These are phyloP conservation scores for Chlamydomonas asymmetrica DNA, from an alignment of 139 green algal species.

Conservation along the genomic window DNA sequence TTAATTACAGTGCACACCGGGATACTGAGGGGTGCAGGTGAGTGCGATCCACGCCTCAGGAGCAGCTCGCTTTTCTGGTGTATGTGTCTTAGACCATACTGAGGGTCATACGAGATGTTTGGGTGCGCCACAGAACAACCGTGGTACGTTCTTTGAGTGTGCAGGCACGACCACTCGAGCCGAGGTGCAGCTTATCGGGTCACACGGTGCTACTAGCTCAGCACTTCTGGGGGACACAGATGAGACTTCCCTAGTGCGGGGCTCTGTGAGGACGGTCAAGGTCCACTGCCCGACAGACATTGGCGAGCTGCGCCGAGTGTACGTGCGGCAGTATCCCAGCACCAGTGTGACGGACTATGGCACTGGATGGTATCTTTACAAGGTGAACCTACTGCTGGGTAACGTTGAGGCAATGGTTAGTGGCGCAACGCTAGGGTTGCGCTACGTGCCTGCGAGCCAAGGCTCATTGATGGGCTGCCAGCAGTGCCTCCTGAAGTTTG, in stretches of 20 bases:
- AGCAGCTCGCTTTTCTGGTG: no score
- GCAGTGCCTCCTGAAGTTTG: conserved; percentile 13
- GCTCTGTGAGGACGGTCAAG: conserved; percentile 51
- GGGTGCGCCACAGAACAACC: no score
- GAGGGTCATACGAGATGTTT: no score
- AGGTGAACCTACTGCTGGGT: no score
- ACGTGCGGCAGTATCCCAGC: conserved; percentile 48
- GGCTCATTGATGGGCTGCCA: neutral
- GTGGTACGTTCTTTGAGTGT: no score
- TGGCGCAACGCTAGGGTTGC: neutral
- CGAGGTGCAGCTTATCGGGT: conserved; percentile 58
- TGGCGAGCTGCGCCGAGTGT: conserved; percentile 58
- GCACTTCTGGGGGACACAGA: conserved; percentile 50
- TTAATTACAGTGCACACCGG: no score
- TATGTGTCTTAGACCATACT: no score
- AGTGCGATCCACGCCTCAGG: no score
- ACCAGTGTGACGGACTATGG: conserved; percentile 39
- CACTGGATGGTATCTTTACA: conserved; percentile 73
- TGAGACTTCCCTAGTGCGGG: conserved; percentile 59
- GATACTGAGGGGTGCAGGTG: no score
- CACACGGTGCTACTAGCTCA: conserved; percentile 39
- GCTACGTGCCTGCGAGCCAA: neutral
- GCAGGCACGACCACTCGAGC: conserved; percentile 64
- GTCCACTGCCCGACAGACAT: conserved; percentile 42
- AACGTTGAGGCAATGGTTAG: no score